Evolutionary conservation across 2,329 filamentous ascomycete genomes (phyloP).

Genomic region (Colletotrichum neosansevieriae): DNA sequence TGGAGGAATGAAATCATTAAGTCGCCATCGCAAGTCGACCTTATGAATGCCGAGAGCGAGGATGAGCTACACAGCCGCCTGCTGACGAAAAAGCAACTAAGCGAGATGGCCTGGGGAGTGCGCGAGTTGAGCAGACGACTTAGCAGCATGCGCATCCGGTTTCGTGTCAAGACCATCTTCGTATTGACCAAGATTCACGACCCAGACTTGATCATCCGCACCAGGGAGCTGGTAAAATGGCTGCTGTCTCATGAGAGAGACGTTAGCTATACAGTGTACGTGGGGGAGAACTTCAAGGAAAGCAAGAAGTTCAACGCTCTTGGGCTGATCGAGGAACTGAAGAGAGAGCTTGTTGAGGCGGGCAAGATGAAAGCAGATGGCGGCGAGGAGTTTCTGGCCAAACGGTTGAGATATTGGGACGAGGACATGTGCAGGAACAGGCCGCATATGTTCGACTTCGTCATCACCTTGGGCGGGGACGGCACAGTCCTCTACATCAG

Average conservation of each 20-base stretch:
- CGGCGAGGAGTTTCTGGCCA: constrained; percentile 53
- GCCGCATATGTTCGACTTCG: constrained; percentile 93
- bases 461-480: constrained; percentile 91
- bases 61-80: constrained; percentile 71
- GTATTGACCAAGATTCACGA: constrained; percentile 94
- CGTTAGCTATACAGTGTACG: constrained; percentile 80
- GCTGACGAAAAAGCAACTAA: constrained; percentile 92
- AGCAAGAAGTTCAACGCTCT: constrained; percentile 80
- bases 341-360: constrained; percentile 54
- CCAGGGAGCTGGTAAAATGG: constrained; percentile 84
- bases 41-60: constrained; percentile 48
- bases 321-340: constrained; percentile 75
- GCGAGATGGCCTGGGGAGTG: constrained; percentile 97
- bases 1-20: constrained; percentile 65
- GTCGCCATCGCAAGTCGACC: constrained; percentile 56
- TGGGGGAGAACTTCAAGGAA: constrained; percentile 80
- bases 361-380: constrained; percentile 50
- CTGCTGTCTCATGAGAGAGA: constrained; percentile 78
- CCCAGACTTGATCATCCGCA: constrained; percentile 79
- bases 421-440: constrained; percentile 80
- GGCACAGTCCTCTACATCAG: constrained; percentile 97
- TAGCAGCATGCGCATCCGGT: constrained; percentile 83
- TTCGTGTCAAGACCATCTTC: constrained; percentile 86
- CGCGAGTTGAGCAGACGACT: constrained; percentile 89
- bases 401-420: constrained; percentile 84